Base-by-base conservation (phyloP, 2,329 filamentous ascomycete genomes). In the Epichloe gansuensis region DNA sequence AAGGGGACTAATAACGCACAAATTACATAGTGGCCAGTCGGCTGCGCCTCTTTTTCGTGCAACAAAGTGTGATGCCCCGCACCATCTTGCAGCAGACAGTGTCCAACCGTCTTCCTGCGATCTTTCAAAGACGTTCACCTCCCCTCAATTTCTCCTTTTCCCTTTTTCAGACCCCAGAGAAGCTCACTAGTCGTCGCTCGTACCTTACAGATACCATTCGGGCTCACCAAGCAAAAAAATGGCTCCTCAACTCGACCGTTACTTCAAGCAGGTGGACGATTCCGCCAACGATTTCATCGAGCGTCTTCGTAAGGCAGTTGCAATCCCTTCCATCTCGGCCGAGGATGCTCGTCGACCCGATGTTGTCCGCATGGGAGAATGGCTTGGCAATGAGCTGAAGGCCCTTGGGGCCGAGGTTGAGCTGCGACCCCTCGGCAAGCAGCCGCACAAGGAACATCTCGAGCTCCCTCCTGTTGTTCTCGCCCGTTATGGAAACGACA, bases 291-390 rank as follows among this genome's bases (percentile, higher is more conserved):
- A 81, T 66, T 96, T 95, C 73, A 94, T 95, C 70, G 86, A 94
- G 62, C 85, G 91, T 61, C 82, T 98, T 55, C 81, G 88, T 65
- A 83, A 91, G 71, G 93, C 93, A 52, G 93, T 98, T 55, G 91
- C 91, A 50, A 98, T 98, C 63, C 93, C 93, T 21, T 98, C 93
- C 57, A 80, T 98, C 67, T 97, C 91, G 37, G 88, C 91, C 47
- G 91, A 96, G 57, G 89, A 93, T 65, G 85, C 86, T 61, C 85
- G 88, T 65, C 84, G 93, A 55, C 84, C 84, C 52, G 91, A 98
- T 77, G 93, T 98, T 57, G 82, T 98, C 65, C 88, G 85, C 75
- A 98, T 98, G 93, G 93, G 88, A 62, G 78, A 95, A 63, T 98
- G 85, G 69, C 85, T 98, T 57, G 88, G 84, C 58, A 75, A 77